Conservation (phyloP, 208 protist species). For the Kentomonas sorsogonicus region DNA sequence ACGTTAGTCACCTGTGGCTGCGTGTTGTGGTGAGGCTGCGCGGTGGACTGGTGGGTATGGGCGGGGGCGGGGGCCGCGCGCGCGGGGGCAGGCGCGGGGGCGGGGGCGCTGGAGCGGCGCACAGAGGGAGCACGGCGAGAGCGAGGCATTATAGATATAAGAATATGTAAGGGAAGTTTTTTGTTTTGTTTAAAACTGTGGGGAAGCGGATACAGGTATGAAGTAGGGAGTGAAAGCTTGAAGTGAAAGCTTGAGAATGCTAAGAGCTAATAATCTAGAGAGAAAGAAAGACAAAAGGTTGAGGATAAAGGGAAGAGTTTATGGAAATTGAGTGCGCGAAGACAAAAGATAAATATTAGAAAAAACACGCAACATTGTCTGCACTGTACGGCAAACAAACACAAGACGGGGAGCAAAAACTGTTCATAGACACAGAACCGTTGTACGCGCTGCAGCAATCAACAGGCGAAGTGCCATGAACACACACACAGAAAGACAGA, state of each 20-base stretch:
- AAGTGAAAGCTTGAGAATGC: neutral
- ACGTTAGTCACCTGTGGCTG: slow-evolving; percentile 68
- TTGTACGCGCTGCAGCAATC: neutral
- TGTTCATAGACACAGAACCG: neutral
- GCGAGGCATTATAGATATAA: slow-evolving; percentile 43
- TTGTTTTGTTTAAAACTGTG: slow-evolving; percentile 19
- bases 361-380: too few relatives aligned
- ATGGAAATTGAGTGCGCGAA: neutral
- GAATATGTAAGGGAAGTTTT: slow-evolving; percentile 7
- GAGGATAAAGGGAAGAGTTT: neutral
- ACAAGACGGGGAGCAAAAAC: slow-evolving; percentile 5
- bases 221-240: too few relatives aligned
- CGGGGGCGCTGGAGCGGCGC: slow-evolving; percentile 15
- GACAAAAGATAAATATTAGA: too few relatives aligned
- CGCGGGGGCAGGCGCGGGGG: slow-evolving; percentile 13
- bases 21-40: slow-evolving; percentile 15
- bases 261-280: slow-evolving; percentile 18
- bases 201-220: too few relatives aligned
- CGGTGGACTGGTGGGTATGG: slow-evolving; percentile 15
- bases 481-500: slow-evolving; percentile 8
- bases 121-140: slow-evolving; percentile 37
- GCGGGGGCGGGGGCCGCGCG: slow-evolving; percentile 9
- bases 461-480: neutral
- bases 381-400: neutral
- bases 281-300: slow-evolving; percentile 3